Base-by-base conservation (phyloP, 257 asterid genomes). In the Salvia rosmarinus region DNA sequence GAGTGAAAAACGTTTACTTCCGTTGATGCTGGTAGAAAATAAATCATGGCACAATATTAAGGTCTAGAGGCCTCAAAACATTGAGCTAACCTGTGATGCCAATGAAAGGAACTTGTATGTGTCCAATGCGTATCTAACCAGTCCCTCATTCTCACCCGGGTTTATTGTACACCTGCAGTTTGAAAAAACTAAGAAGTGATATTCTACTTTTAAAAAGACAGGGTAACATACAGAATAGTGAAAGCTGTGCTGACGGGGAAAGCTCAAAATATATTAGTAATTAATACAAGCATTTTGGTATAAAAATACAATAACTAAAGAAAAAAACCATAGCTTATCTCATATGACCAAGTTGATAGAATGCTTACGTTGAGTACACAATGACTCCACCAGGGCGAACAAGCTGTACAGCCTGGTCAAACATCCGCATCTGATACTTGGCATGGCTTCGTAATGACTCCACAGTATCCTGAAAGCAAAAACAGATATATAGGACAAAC, bases 371-470 rank as follows among this genome's bases (percentile, higher is more conserved):
- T 72, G 99, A 94, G 86, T 91, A 94, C 57, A 94, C 96, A 56
- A 94, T 50, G 61, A 91, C 91, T 73, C 99, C 99, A 64, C 99
- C 98, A 64, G 99, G 95, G 66, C 96, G 93, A 78, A 94, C 98
- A 72, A 94, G 96, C 77, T 91, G 98, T 77, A 94, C 96, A 71
- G 99, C 99, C 84, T 91, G 96, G 82, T 94, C 96, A 77, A 94
- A 82, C 99, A 94, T 91, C 80, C 85, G 78, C 68, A 89, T 91
- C 78, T 94, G 99, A 70, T 94, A 94, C 82, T 69, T 94, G 51
- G 96, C 95, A 86, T 94, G 95, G 42, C 81, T 66, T 80, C 92
- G 85, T 63, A 94, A 79, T 56, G 99, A 94, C 59, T 89, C 95
- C 64, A 94, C 47, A 17, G 96, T 91, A 21, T 84, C 95, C 98